phyloP scores from a whole-genome alignment of 768 basidiomycete species.

The Phlebiopsis gigantea region DNA sequence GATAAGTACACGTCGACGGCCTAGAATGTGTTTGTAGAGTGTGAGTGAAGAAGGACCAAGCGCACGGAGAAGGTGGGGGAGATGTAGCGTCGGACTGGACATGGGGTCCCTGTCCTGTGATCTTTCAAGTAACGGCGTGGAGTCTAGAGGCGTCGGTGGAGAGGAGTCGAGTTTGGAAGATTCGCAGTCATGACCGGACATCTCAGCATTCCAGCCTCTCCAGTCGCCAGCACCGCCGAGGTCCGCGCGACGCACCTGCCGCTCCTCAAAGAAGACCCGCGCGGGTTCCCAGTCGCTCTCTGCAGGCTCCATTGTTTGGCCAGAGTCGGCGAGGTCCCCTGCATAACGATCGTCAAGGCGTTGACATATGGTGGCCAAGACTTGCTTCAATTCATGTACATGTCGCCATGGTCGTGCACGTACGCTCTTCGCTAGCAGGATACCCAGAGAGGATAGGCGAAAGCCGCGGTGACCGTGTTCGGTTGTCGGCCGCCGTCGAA shows the following conservation, averaged over 20 bases:
- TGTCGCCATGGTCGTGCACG: slow-evolving; percentile 77
- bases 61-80: slow-evolving; percentile 71
- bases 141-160: not conserved
- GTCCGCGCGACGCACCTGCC: slow-evolving; percentile 45
- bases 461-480: slow-evolving; percentile 76
- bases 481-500: slow-evolving; percentile 59
- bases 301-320: slow-evolving; percentile 32
- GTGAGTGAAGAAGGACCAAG: slow-evolving; percentile 77
- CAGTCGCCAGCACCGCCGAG: slow-evolving; percentile 55
- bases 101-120: not conserved
- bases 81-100: slow-evolving; percentile 57
- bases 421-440: slow-evolving; percentile 59
- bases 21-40: slow-evolving; percentile 74
- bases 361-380: slow-evolving; percentile 51
- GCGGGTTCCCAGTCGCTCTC: slow-evolving; percentile 63
- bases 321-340: not conserved
- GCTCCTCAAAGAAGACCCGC: slow-evolving; percentile 58
- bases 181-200: slow-evolving; percentile 23
- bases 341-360: slow-evolving; percentile 39
- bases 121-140: not conserved
- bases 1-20: slow-evolving; percentile 69
- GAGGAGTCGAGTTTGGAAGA: not conserved
- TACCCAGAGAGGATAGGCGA: slow-evolving; percentile 72
- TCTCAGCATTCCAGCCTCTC: slow-evolving; percentile 64
- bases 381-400: slow-evolving; percentile 53